A percentile compares a stretch with the other conserved stretches of the same genome.
Evolutionary conservation across 179 eudicot genomes (phyloP).

Genomic region (Sideroxylon spinosum): DNA sequence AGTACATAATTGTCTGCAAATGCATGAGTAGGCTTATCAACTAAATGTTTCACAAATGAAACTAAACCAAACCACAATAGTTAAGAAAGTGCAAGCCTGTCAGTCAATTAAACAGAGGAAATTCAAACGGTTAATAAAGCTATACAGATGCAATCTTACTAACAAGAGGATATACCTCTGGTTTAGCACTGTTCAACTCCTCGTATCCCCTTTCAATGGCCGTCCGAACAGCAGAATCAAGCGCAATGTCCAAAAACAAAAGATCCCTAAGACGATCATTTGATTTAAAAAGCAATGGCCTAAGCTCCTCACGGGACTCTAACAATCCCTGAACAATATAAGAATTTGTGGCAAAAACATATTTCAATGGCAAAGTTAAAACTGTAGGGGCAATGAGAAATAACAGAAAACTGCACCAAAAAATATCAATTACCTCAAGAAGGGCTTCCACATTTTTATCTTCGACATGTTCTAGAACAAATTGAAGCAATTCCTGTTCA

Average conservation of each 20-base stretch:
- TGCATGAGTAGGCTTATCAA: conserved; percentile 16
- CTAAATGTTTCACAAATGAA: not conserved
- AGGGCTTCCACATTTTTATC: conserved; percentile 82
- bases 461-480: conserved; percentile 70
- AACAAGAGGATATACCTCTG: conserved; percentile 54
- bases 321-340: conserved; percentile 63
- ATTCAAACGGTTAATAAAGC: not conserved
- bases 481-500: conserved; percentile 76
- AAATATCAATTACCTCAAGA: conserved; percentile 58
- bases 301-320: conserved; percentile 82
- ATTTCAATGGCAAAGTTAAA: not conserved
- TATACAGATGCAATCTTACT: not conserved
- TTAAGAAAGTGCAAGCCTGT: not conserved
- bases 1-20: conserved; percentile 86
- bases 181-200: conserved; percentile 75
- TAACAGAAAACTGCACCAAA: not conserved
- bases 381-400: not conserved
- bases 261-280: conserved; percentile 82
- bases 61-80: not conserved
- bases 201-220: conserved; percentile 92
- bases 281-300: conserved; percentile 60
- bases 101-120: not conserved
- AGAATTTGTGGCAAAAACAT: not conserved
- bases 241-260: conserved; percentile 84
- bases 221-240: conserved; percentile 88